A percentile compares a stretch with the other conserved stretches of the same genome.
Conservation (phyloP, 768 basidiomycete species). For the Pleurotus eryngii region DNA sequence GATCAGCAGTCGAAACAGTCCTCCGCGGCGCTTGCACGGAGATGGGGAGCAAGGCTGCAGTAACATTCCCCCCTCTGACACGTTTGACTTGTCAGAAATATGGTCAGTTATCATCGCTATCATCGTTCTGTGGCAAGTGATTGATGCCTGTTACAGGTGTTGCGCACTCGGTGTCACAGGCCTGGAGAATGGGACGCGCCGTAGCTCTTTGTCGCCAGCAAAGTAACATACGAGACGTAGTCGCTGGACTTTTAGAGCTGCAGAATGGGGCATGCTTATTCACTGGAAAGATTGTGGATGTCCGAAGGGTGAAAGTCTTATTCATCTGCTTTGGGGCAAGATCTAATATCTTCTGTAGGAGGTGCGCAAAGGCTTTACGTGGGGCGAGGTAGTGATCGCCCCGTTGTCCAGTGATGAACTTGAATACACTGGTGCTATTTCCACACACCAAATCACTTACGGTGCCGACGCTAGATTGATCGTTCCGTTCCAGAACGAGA, state of each 20-base stretch:
- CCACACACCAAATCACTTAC: neutral
- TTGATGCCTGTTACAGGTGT: slow-evolving; percentile 37
- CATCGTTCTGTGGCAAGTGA: slow-evolving; percentile 11
- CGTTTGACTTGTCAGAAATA: neutral
- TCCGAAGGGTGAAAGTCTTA: neutral
- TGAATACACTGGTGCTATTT: slow-evolving; percentile 16
- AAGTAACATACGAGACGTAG: slow-evolving; percentile 25
- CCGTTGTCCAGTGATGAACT: slow-evolving; percentile 27
- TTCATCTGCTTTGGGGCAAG: neutral
- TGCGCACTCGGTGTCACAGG: slow-evolving; percentile 51
- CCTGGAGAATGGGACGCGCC: slow-evolving; percentile 62
- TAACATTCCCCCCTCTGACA: slow-evolving; percentile 36
- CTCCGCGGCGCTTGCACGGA: slow-evolving; percentile 47
- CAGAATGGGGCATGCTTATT: slow-evolving; percentile 40
- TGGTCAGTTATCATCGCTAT: neutral
- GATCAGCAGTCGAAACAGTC: slow-evolving; percentile 39
- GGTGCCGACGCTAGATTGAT: slow-evolving; percentile 30
- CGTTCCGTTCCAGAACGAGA: slow-evolving; percentile 65
- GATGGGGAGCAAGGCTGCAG: slow-evolving; percentile 51
- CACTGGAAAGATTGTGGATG: slow-evolving; percentile 50
- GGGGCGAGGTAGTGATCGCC: slow-evolving; percentile 30
- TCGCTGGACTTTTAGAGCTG: slow-evolving; percentile 24
- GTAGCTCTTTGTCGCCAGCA: slow-evolving; percentile 47
- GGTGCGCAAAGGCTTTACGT: slow-evolving; percentile 33
- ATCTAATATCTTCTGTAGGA: slow-evolving; percentile 18